Evolutionary conservation across 2,329 filamentous ascomycete species (phyloP).

Genomic region (Hypomyces perniciosus): DNA sequence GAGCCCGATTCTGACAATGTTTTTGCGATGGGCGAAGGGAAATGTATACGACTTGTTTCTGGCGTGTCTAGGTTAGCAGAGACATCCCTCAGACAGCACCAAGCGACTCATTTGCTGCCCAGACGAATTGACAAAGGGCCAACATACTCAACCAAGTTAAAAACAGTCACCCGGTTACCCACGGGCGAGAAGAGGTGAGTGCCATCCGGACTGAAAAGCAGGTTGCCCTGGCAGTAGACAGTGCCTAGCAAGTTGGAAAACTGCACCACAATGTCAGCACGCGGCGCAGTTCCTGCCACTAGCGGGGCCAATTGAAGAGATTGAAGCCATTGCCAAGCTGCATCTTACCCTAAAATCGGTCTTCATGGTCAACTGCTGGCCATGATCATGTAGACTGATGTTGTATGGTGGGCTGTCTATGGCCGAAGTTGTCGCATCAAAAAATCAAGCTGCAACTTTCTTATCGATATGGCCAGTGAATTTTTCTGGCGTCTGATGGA

Average conservation of each 20-base stretch:
- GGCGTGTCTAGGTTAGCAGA: conserved; percentile 27
- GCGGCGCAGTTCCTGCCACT: not conserved
- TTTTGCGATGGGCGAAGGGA: conserved; percentile 87
- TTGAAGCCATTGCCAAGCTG: not conserved
- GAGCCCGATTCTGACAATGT: conserved; percentile 82
- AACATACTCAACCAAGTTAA: conserved; percentile 86
- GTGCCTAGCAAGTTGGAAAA: conserved; percentile 98
- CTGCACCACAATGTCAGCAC: conserved; percentile 39
- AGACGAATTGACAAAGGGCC: too few species aligned
- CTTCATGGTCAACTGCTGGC: conserved; percentile 68
- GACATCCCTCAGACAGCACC: too few species aligned
- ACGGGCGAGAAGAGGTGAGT: conserved; percentile 93
- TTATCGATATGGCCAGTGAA: conserved; percentile 21
- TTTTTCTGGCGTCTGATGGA: conserved; percentile 10
- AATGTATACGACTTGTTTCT: conserved; percentile 86
- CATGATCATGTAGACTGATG: conserved; percentile 22
- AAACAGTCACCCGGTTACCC: conserved; percentile 91
- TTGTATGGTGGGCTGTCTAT: conserved; percentile 3
- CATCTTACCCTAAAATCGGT: conserved; percentile 86
- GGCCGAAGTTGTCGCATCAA: conserved; percentile 12
- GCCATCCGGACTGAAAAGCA: conserved; percentile 94
- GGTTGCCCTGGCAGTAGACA: conserved; percentile 96
- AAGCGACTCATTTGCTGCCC: too few species aligned
- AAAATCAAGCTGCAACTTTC: conserved; percentile 14
- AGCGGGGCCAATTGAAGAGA: not conserved